Percentiles rank a stretch among this genome's conserved stretches.
Conservation (phyloP, 768 basidiomycete genomes). For the Daedaleopsis sinensis region DNA sequence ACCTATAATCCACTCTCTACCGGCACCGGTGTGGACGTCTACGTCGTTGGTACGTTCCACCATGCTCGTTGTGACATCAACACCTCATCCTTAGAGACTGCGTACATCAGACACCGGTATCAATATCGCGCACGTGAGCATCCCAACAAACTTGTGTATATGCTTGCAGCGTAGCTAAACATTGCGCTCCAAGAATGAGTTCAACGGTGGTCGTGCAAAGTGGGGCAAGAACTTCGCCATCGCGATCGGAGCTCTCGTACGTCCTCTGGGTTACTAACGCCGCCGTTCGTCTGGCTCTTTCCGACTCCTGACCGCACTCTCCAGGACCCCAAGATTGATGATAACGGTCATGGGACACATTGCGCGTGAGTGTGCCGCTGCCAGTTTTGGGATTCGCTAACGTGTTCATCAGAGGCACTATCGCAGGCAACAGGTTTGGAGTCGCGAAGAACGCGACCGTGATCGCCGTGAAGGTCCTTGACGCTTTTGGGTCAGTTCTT, state of each 20-base stretch:
- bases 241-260: neutral
- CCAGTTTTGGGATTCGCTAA: neutral
- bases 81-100: neutral
- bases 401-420: neutral
- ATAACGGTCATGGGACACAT: neutral
- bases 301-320: neutral
- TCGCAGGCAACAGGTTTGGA: slow-evolving; percentile 6
- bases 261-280: neutral
- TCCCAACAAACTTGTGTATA: neutral
- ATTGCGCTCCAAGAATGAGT: neutral
- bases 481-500: slow-evolving; percentile 11
- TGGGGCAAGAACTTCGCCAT: neutral
- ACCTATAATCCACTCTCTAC: neutral
- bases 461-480: slow-evolving; percentile 29
- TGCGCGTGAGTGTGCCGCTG: neutral
- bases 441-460: slow-evolving; percentile 25
- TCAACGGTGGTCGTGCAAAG: neutral
- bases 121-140: neutral
- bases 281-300: too few species aligned
- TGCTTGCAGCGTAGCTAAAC: neutral
- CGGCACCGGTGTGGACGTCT: neutral
- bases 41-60: neutral
- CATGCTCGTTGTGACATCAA: neutral
- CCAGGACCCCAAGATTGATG: neutral
- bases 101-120: neutral